These are phyloP conservation scores for Talaromyces sp. DNA, from an alignment of 2,329 filamentous ascomycete genomes.

Conservation along the genomic window DNA sequence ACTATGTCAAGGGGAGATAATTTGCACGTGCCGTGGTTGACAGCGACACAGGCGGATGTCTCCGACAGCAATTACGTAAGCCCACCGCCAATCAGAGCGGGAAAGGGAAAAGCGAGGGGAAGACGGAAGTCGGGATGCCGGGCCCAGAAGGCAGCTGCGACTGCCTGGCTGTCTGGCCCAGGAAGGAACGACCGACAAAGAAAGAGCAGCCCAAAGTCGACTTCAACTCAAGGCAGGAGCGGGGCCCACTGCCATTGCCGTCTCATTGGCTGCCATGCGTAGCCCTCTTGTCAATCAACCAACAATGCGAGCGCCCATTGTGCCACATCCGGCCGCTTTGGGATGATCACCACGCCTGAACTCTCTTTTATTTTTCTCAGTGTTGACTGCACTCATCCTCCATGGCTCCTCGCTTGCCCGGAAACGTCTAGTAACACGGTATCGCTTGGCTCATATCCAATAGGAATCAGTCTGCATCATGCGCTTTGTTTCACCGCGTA, in stretches of 20 bases:
- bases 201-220: background rate
- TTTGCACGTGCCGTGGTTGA: background rate
- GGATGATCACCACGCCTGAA: constrained; percentile 9
- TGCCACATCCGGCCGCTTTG: constrained; percentile 7
- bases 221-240: constrained; percentile 1
- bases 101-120: background rate
- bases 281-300: background rate
- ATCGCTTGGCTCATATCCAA: background rate
- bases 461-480: background rate
- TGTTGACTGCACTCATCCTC: background rate
- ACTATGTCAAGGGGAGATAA: background rate
- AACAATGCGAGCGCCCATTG: background rate
- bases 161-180: background rate
- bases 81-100: background rate
- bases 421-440: background rate
- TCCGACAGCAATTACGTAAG: background rate
- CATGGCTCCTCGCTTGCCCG: background rate
- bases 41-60: background rate
- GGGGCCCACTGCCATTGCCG: background rate
- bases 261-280: background rate
- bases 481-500: background rate
- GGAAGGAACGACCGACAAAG: constrained; percentile 1
- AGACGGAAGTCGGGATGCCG: constrained; percentile 7
- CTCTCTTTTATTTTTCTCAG: background rate
- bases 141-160: background rate